phyloP scores from a whole-genome alignment of 2,329 filamentous ascomycete species.

The Fusarium pseudocircinatum region DNA sequence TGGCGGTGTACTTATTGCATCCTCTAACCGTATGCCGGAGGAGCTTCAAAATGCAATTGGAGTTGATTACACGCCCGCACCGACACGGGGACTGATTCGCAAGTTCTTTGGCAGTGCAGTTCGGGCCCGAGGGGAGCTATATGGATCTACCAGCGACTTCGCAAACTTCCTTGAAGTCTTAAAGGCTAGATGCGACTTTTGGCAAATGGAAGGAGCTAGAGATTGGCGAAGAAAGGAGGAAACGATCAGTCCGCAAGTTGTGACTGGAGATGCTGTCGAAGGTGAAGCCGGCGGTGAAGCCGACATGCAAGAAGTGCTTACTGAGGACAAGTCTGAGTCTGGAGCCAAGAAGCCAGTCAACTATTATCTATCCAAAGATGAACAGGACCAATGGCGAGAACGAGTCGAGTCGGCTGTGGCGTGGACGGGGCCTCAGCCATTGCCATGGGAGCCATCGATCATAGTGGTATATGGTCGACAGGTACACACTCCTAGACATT shows the following conservation, averaged over 20 bases:
- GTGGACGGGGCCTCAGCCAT: conserved; percentile 27
- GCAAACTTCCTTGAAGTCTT: conserved; percentile 78
- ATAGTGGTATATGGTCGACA: conserved; percentile 71
- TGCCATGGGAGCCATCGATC: conserved; percentile 55
- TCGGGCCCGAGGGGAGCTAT: conserved; percentile 58
- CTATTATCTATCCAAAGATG: conserved; percentile 44
- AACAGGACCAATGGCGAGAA: conserved; percentile 45
- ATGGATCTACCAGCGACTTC: conserved; percentile 75
- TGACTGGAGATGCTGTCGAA: background rate
- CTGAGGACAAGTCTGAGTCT: conserved; percentile 28
- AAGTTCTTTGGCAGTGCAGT: conserved; percentile 57
- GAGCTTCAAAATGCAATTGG: conserved; percentile 81
- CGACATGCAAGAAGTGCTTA: background rate
- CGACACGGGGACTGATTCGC: conserved; percentile 61
- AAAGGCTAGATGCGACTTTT: conserved; percentile 81
- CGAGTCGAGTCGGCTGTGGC: conserved; percentile 37
- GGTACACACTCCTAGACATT: conserved; percentile 66
- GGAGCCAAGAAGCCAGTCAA: conserved; percentile 42
- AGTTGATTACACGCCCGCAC: conserved; percentile 69
- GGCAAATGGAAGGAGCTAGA: conserved; percentile 80
- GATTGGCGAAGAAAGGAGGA: conserved; percentile 74
- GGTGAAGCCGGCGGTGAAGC: background rate
- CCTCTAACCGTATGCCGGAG: conserved; percentile 85
- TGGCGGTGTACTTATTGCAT: conserved; percentile 81
- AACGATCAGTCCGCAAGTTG: conserved; percentile 4